Evolutionary conservation across 768 basidiomycete genomes (phyloP), one percentile per base, ranked within the genome.

Genomic region (Amanita subjunquillea): DNA sequence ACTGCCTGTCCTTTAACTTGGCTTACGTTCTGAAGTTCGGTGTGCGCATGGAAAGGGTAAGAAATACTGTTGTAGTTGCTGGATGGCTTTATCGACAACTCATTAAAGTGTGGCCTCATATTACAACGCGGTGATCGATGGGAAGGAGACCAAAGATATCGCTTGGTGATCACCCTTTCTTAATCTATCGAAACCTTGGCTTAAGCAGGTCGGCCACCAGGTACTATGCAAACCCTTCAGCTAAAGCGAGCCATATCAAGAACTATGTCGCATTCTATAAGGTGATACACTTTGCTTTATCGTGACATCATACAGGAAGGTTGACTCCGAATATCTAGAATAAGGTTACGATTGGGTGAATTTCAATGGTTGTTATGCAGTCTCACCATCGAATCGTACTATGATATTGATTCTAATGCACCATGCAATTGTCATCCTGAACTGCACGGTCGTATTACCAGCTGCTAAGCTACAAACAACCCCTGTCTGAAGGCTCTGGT

Each of bases 211-310:
- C 1, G 32, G 17, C 40, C n/a, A 43, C 17, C 55, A 86, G 86
- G 85, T 84, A 81, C 59, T 89, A 89, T 59, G 78, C 84, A 0
- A 49, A 71, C 1, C 68, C 83, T 29, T 76, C 71, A 25, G 68
- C 75, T 3, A 75, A 73, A 55, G 87, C 86, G 0, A 70, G 77
- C 45, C 61, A 75, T 4, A 85, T 90, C 60, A 74, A 84, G 63
- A 72, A 72, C 8, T 79, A 82, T 60, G 72, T 89, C 20, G 89
- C 87, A 0, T 89, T 91, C 62, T 86, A 91, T 72, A 87, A 87
- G 75, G 86, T 79, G 17, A 42, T 52, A 55, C 13, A n/a, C 7
- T 22, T 15, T 37, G 1, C 3, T 10, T 6, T 12, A 3, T 32
- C 30, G 9, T 8, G 32, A 32, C 32, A 32, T 32, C 32, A 32